Evolutionary conservation across 2,329 filamentous ascomycete species (phyloP), one percentile per base, ranked within the genome.

Genomic region (Aspergillus pseudoterreus): DNA sequence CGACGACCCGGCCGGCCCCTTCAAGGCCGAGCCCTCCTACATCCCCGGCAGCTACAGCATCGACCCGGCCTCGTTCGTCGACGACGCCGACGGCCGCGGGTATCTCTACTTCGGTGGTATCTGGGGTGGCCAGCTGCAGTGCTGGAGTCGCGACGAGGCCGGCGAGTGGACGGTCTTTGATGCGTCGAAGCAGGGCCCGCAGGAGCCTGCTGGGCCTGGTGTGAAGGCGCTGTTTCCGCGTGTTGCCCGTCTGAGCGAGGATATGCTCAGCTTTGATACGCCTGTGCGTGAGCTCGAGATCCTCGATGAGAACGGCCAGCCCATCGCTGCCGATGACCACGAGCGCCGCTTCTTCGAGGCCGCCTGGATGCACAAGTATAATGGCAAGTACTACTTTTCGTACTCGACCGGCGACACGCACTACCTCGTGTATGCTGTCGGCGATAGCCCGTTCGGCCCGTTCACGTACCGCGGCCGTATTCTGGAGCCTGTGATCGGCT

Each of bases 321-420:
- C 79, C 0, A 74, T 91, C 45, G 63, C 71, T 1, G 83, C 84
- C 9, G 80, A 85, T 59, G 86, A 91, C 67, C 88, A 91, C 65
- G 85, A 86, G 53, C 71, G 85, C 14, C 79, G 88, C 6, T 92
- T 92, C 78, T 91, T 92, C 67, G 88, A 92, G 72, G 88, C 87
- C 0, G 83, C 87, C 2, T 91, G 87, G 88, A 76, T 90, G 78
- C 87, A 91, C 73, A 88, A 87, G 76, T 81, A 82, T 63, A 73
- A 79, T 0, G 85, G 79, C 2, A 79, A 75, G 53, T 90, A 90
- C 71, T 90, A 90, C 74, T 87, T 90, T 66, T 85, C 82, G 50
- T 90, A 90, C 73, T 88, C 85, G 56, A 91, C 87, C 1, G 88
- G 88, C 17, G 88, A 91, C 70, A 85, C 87, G 30, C 88, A 91